A percentile compares a stretch with the other conserved stretches of the same genome.
Conservation (phyloP, 2,329 filamentous ascomycete genomes). For the Phaeosphaeriaceae sp. region DNA sequence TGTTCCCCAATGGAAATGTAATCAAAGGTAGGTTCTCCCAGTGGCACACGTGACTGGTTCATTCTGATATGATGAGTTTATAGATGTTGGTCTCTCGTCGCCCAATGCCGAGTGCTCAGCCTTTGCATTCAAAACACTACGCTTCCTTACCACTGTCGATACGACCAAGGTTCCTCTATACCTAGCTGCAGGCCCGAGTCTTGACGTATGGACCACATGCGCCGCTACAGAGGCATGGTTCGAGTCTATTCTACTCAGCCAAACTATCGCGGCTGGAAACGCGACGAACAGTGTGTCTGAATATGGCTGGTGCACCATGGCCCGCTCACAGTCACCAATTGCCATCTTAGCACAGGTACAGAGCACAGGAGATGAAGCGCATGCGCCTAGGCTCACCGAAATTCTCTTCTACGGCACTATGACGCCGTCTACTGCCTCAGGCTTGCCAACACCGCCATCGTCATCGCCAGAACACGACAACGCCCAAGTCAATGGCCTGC, state of each 20-base stretch:
- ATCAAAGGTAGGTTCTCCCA: slow-evolving; percentile 29
- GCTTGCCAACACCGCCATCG: slow-evolving; percentile 43
- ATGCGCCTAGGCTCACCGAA: slow-evolving; percentile 46
- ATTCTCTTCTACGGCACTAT: slow-evolving; percentile 54
- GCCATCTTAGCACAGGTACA: slow-evolving; percentile 48
- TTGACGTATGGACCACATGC: slow-evolving; percentile 47
- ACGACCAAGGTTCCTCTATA: slow-evolving; percentile 49
- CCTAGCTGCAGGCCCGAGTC: slow-evolving; percentile 45
- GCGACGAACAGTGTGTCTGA: slow-evolving; percentile 5
- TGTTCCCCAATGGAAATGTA: slow-evolving; percentile 31
- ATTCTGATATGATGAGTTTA: neutral
- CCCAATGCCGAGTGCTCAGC: slow-evolving; percentile 21
- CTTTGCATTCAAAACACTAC: slow-evolving; percentile 26
- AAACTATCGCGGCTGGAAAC: slow-evolving; percentile 9
- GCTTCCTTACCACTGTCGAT: slow-evolving; percentile 51
- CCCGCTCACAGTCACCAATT: slow-evolving; percentile 47
- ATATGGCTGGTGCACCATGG: slow-evolving; percentile 47
- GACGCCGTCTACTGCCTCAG: slow-evolving; percentile 16
- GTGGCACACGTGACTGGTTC: neutral
- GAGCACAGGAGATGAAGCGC: neutral
- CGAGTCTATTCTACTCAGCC: slow-evolving; percentile 41
- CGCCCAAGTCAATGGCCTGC: slow-evolving; percentile 14
- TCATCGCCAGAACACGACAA: slow-evolving; percentile 32
- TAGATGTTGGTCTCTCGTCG: slow-evolving; percentile 41
- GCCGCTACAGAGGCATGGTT: slow-evolving; percentile 50